phyloP scores from a whole-genome alignment of 306 rosid species.

The Mimosa bimucronata region DNA sequence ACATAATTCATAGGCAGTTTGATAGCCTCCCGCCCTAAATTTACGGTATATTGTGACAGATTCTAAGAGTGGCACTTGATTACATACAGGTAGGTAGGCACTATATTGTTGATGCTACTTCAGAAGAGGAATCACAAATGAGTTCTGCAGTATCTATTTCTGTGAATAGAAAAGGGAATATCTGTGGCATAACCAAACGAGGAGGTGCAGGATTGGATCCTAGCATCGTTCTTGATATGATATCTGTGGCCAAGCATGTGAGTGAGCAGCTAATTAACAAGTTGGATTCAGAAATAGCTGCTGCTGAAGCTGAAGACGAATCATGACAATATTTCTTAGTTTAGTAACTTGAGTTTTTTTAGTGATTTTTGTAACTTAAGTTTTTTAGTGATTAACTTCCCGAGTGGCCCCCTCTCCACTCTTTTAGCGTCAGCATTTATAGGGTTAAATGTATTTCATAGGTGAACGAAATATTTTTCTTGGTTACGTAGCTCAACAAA shows the following conservation, averaged over 20 bases:
- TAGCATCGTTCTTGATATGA: slow-evolving; percentile 85
- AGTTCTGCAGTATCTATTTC: slow-evolving; percentile 83
- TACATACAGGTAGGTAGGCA: slow-evolving; percentile 69
- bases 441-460: not conserved
- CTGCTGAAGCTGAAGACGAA: slow-evolving; percentile 80
- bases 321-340: slow-evolving; percentile 37
- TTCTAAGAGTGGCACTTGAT: slow-evolving; percentile 21
- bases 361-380: not conserved
- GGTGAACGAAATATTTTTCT: not conserved
- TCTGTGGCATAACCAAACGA: slow-evolving; percentile 81
- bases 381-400: not conserved
- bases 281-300: slow-evolving; percentile 80
- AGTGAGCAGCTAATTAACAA: slow-evolving; percentile 72
- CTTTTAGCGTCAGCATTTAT: not conserved
- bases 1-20: not conserved
- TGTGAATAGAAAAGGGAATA: slow-evolving; percentile 63
- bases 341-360: not conserved
- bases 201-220: slow-evolving; percentile 86
- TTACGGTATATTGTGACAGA: slow-evolving; percentile 2
- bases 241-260: slow-evolving; percentile 73
- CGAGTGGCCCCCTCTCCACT: too few species aligned
- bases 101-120: slow-evolving; percentile 83
- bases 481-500: not conserved
- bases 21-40: slow-evolving; percentile 11
- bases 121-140: slow-evolving; percentile 94